Base-by-base conservation (phyloP, 2,329 filamentous ascomycete genomes). In the Thelonectria olida region DNA sequence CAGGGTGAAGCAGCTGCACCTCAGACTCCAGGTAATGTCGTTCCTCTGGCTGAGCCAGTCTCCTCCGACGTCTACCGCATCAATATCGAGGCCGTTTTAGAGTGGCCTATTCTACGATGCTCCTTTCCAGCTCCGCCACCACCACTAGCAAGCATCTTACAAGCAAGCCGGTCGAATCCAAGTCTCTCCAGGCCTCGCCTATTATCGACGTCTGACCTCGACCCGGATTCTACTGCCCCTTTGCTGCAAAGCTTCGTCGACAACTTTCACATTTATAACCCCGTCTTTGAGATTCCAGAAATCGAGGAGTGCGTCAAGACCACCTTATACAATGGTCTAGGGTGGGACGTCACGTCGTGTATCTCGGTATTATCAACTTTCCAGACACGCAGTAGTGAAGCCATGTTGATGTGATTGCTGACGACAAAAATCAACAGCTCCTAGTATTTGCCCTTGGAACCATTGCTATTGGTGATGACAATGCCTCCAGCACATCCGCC, bases 301-400 rank as follows among this genome's bases (percentile, higher is more conserved):
- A 15, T 51, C 6, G 22, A 47, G 13, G 41, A 52, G 13, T 53
- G 38, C 25, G 31, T 58, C 2, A 58, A 58, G 15, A 41, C 10
- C 8, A 31, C 23, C 12, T 20, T 25, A 27, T 55, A 38, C n/a
- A 39, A 59, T n/a, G 58, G 62, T 1, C 23, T 62, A 7, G 58
- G 62, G 3, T 62, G 54, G 62, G 58, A 63, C 22, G 49, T 49
- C n/a, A 38, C 51, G 44, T 65, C 60, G 1, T 65, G 56, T 27
- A 41, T 65, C 5, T 19, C 56, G 36, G 63, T 64, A 51, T n/a
- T n/a, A n/a, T n/a, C n/a, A n/a, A n/a, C n/a, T n/a, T n/a, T n/a
- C n/a, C n/a, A n/a, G n/a, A n/a, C n/a, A n/a, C n/a, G n/a, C n/a
- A n/a, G n/a, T n/a, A n/a, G n/a, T n/a, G n/a, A n/a, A n/a, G n/a